A percentile compares a stretch with the other conserved stretches of the same genome.
These are phyloP conservation scores for Chaetomium olivaceum DNA, from an alignment of 2,329 filamentous ascomycete genomes.

Conservation along the genomic window DNA sequence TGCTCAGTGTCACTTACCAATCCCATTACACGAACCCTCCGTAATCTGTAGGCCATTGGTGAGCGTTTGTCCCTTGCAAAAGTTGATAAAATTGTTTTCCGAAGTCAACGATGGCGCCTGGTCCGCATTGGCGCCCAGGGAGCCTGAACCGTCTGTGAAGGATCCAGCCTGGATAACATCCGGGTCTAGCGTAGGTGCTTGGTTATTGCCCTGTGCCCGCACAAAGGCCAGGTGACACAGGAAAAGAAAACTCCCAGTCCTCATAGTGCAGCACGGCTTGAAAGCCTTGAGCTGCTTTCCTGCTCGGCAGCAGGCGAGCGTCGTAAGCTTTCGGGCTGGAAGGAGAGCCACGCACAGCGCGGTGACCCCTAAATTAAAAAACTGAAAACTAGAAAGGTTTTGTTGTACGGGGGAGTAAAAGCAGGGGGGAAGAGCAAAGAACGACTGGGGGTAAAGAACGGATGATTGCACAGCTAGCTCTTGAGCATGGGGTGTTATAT, in stretches of 20 bases:
- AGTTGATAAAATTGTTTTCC: conserved; percentile 63
- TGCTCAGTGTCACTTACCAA: conserved; percentile 46
- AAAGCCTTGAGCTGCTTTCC: background rate
- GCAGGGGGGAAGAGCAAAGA: background rate
- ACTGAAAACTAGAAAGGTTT: background rate
- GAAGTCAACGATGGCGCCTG: conserved; percentile 36
- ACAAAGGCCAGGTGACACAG: conserved; percentile 35
- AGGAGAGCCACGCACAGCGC: conserved; percentile 3
- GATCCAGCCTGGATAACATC: conserved; percentile 39
- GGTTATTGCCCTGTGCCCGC: conserved; percentile 30
- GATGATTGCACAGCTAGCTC: background rate
- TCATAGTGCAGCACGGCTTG: conserved; percentile 33
- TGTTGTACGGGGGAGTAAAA: background rate
- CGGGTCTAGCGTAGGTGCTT: conserved; percentile 24
- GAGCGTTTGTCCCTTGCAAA: conserved; percentile 54
- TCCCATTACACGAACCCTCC: conserved; percentile 63
- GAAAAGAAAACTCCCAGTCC: conserved; percentile 34
- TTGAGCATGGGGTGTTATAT: background rate
- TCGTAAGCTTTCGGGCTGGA: background rate
- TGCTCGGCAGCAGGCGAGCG: background rate
- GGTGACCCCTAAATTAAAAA: background rate
- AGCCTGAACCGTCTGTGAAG: conserved; percentile 38
- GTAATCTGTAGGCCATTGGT: conserved; percentile 62
- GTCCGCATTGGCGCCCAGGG: conserved; percentile 36
- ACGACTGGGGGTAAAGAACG: background rate